Conservation (phyloP, 352 stramenopile species). For the Thraustotheca clavata region DNA sequence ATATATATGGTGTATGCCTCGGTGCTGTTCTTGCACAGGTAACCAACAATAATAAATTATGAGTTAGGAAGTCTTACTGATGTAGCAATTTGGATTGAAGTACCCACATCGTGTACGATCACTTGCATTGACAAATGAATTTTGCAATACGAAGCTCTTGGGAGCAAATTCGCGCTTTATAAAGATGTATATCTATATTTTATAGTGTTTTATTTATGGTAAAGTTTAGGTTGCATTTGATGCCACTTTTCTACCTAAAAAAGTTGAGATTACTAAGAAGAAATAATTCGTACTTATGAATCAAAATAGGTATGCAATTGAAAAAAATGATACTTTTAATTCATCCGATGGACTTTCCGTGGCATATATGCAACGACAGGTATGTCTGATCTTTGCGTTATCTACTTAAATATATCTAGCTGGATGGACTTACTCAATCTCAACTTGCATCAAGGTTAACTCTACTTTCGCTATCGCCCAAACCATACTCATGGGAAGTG, state of each 20-base stretch:
- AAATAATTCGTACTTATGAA: too few relatives aligned
- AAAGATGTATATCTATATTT: conserved; percentile 54
- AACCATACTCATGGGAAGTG: background rate
- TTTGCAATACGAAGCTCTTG: conserved; percentile 42
- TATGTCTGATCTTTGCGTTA: conserved; percentile 5
- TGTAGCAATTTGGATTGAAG: conserved; percentile 41
- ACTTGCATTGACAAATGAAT: conserved; percentile 54
- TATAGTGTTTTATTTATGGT: background rate
- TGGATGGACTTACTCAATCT: conserved; percentile 47
- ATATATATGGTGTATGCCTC: conserved; percentile 62
- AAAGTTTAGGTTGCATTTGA: conserved; percentile 38
- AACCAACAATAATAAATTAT: background rate
- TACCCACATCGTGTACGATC: conserved; percentile 54
- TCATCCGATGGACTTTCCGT: too few relatives aligned
- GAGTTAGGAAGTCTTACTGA: background rate
- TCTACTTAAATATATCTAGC: conserved; percentile 21
- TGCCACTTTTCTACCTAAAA: conserved; percentile 68
- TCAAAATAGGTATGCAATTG: too few relatives aligned
- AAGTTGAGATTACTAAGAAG: too few relatives aligned
- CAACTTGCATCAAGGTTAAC: conserved; percentile 59
- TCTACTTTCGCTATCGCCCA: conserved; percentile 21
- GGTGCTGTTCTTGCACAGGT: conserved; percentile 67
- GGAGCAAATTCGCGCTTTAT: conserved; percentile 36
- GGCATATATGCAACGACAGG: conserved; percentile 63
- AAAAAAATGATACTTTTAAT: too few relatives aligned